Base-by-base conservation (phyloP, 306 rosid genomes). In the Calophaca sinica region DNA sequence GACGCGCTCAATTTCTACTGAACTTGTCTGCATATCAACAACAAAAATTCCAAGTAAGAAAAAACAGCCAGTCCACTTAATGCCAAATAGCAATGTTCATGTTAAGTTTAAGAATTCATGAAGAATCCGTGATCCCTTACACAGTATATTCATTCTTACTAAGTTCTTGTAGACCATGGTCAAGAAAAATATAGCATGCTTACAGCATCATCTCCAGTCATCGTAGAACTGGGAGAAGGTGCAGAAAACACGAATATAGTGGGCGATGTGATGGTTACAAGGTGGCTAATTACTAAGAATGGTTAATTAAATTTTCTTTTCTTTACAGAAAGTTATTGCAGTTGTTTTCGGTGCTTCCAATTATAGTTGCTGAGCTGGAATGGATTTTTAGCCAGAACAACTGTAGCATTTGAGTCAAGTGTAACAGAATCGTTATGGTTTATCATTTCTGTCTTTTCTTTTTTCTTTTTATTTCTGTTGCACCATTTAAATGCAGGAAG, bases 1-100 rank as follows among this genome's bases (percentile, higher is more conserved):
- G 2, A 86, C 86, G 0, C 88, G 89, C 79, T 93, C 97, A 13
- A 93, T 89, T 79, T 93, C 98, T 31, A 90, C 20, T 0, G 93
- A 90, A 83, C 91, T 88, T 58, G 92, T 92, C 91, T 82, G 85
- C 73, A 70, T 14, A 60, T 52, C 82, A 32, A 68, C 75, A 64
- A 33, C 71, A 80, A 36, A 1, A 60, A 55, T n/a, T n/a, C n/a
- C n/a, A n/a, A n/a, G n/a, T n/a, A n/a, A n/a, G n/a, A n/a, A 80
- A 36, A 1, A 60, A 55, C 62, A 72, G 15, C 53, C 15, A 66
- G 66, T 53, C 52, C 41, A 65, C 42, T 31, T 55, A 70, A 33
- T 60, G 33, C 41, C 15, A 53, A 46, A 48, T 39, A 57, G 63
- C 62, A 46, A 72, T 26, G 44, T 29, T 59, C 52, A 33, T 28